Evolutionary conservation across 2,329 filamentous ascomycete genomes (phyloP), one percentile per base, ranked within the genome.

Genomic region (Thelonectria olida): DNA sequence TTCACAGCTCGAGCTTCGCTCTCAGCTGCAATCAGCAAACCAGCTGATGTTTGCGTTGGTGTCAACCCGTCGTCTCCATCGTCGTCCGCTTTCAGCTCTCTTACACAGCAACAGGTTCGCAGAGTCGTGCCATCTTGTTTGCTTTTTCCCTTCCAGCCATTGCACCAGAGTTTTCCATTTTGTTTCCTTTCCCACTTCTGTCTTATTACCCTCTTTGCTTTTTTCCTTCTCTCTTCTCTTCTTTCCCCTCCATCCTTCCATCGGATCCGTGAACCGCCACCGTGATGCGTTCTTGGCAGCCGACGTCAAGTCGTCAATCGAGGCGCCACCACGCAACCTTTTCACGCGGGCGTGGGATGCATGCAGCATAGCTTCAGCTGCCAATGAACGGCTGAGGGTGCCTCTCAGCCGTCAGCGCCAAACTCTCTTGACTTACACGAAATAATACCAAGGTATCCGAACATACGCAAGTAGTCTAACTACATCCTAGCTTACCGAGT

Each of bases 41-140:
- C 52, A 31, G 53, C 44, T 41, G 42, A 55, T 55, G 44, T 10
- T 6, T 55, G 53, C 53, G 41, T 49, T 56, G 44, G 53, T 49
- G 53, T 49, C 20, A 25, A 22, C 22, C 39, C 17, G 39, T 5
- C 9, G 34, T 13, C n/a, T 34, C 41, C 23, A 27, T 7, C 51
- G 15, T 47, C 31, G 17, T 44, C 23, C 51, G 15, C 31, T 22
- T 27, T 31, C 20, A 39, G 6, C 23, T 19, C 23, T 23, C 41
- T 8, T 25, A 4, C 12, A 25, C 22, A 19, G 41, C 20, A 9
- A 13, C 12, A 39, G 38, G 10, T n/a, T n/a, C n/a, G n/a, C n/a
- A n/a, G n/a, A 10, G 31, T 34, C 31, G 10, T 34, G 31, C 31
- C 31, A 34, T 34, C 7, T 15, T 34, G 31, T 34, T 34, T 34